A percentile compares a stretch with the other conserved stretches of the same genome.
These are phyloP conservation scores for Sporothrix pseudoabietina DNA, from an alignment of 2,329 filamentous ascomycete species.

Conservation along the genomic window DNA sequence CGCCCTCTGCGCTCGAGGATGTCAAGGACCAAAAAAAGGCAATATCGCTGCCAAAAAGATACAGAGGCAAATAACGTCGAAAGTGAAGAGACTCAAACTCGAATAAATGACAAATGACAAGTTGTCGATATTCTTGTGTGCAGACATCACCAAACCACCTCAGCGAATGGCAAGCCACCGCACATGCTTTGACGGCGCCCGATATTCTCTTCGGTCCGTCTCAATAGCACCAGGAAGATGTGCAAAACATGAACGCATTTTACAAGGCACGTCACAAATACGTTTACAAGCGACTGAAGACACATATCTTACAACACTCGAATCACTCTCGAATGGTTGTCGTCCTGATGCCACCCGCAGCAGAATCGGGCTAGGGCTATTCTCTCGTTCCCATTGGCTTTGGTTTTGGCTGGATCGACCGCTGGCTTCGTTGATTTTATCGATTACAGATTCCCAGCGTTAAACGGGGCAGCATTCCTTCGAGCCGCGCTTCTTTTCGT, in stretches of 20 bases:
- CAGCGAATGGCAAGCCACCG: neutral
- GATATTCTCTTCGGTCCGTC: constrained; percentile 5
- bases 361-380: constrained; percentile 9
- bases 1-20: neutral
- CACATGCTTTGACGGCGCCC: neutral
- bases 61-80: neutral
- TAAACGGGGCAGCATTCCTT: constrained; percentile 16
- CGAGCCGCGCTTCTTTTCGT: constrained; percentile 15
- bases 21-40: neutral
- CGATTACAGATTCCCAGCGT: neutral
- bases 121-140: too few relatives aligned
- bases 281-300: neutral
- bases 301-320: neutral
- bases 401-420: constrained; percentile 13
- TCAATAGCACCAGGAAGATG: neutral
- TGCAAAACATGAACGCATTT: neutral
- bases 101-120: neutral
- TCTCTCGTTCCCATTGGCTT: constrained; percentile 16
- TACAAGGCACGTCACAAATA: constrained; percentile 4
- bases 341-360: neutral
- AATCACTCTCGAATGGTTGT: neutral
- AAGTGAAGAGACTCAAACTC: neutral
- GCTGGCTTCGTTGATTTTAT: constrained; percentile 18
- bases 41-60: neutral
- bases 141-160: neutral